phyloP scores from a whole-genome alignment of 2,329 filamentous ascomycete species.

The Fusarium mangiferae region DNA sequence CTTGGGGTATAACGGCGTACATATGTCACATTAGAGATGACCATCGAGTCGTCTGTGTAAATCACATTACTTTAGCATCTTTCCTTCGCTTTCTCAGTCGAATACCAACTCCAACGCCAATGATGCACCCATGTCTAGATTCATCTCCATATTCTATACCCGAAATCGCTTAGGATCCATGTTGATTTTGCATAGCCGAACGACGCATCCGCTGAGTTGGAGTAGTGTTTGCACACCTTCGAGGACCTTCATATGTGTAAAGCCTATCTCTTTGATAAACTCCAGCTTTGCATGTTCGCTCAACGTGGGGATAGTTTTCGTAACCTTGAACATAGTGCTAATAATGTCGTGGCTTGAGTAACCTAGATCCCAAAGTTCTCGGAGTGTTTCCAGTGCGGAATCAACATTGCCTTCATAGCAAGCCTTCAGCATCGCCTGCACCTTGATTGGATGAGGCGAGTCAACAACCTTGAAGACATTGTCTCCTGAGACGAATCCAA shows the following conservation, averaged over 20 bases:
- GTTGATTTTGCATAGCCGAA: conserved; percentile 91
- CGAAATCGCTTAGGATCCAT: conserved; percentile 91
- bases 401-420: conserved; percentile 95
- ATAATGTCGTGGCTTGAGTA: conserved; percentile 99
- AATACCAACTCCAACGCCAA: conserved; percentile 36
- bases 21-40: conserved; percentile 30
- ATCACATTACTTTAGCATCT: conserved; percentile 31
- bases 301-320: conserved; percentile 91
- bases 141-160: conserved; percentile 30
- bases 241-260: conserved; percentile 99
- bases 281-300: conserved; percentile 96
- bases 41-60: conserved; percentile 36
- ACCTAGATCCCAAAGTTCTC: conserved; percentile 92
- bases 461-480: conserved; percentile 99
- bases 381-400: conserved; percentile 83
- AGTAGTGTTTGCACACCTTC: conserved; percentile 96
- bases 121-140: conserved; percentile 15
- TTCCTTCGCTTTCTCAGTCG: conserved; percentile 31
- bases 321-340: conserved; percentile 98
- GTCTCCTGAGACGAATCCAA: conserved; percentile 96
- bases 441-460: conserved; percentile 95
- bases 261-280: conserved; percentile 98
- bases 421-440: conserved; percentile 97
- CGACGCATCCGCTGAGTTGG: conserved; percentile 92
- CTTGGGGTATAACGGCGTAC: conserved; percentile 25